Evolutionary conservation across 164 flowering plant species (phyloP).

Genomic region (Liriodendron chinense): DNA sequence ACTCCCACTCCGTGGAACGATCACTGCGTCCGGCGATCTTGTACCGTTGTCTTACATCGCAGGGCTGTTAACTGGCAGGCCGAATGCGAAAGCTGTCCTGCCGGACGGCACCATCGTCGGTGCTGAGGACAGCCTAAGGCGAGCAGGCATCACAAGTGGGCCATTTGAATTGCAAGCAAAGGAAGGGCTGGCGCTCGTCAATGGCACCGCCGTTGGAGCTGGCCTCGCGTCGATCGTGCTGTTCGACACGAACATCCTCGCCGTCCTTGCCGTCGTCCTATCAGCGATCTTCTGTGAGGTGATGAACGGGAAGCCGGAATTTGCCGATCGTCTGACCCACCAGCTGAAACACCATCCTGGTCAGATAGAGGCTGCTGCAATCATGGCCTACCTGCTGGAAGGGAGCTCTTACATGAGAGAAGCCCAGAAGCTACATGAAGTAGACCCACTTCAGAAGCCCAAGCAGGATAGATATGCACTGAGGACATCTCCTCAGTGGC

Average conservation of each 20-base stretch:
- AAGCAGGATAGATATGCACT: slow-evolving; percentile 43
- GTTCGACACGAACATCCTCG: slow-evolving; percentile 37
- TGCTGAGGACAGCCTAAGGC: slow-evolving; percentile 27
- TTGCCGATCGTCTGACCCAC: slow-evolving; percentile 38
- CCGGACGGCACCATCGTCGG: slow-evolving; percentile 22
- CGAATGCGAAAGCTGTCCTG: slow-evolving; percentile 24
- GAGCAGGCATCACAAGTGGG: slow-evolving; percentile 24
- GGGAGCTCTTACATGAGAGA: slow-evolving; percentile 34
- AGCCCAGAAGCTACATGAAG: slow-evolving; percentile 26
- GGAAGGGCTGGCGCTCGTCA: slow-evolving; percentile 45
- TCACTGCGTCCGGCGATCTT: slow-evolving; percentile 47
- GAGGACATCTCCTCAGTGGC: slow-evolving; percentile 45
- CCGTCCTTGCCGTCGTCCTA: slow-evolving; percentile 29
- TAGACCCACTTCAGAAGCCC: slow-evolving; percentile 35
- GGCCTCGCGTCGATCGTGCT: slow-evolving; percentile 38
- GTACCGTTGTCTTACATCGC: slow-evolving; percentile 46
- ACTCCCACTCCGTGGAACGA: slow-evolving; percentile 35
- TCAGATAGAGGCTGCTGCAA: slow-evolving; percentile 43
- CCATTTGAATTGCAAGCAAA: slow-evolving; percentile 36
- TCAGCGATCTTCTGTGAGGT: slow-evolving; percentile 40
- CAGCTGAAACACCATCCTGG: slow-evolving; percentile 46
- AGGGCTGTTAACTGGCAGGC: slow-evolving; percentile 35
- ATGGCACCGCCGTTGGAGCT: slow-evolving; percentile 43
- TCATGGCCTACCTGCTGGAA: slow-evolving; percentile 36
- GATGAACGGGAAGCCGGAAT: slow-evolving; percentile 40